Conservation (phyloP, 805 yeast genomes). For the Wickerhamia fluorescens region DNA sequence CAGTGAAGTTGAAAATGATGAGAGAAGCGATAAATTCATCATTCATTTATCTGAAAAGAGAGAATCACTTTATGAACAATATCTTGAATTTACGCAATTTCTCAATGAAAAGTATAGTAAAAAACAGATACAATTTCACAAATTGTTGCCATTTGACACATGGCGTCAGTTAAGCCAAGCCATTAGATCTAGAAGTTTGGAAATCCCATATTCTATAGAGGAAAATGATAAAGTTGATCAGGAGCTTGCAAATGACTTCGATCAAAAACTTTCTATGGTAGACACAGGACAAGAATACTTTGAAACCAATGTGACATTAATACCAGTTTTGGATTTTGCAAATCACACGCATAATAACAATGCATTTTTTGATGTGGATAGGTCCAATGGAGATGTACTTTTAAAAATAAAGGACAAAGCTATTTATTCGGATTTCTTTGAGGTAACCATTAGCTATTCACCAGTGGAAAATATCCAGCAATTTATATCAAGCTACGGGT, state of each 20-base stretch:
- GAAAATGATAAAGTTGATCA: slow-evolving; percentile 2
- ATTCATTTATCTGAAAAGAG: not conserved
- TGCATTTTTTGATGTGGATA: slow-evolving; percentile 57
- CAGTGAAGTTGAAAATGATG: not conserved
- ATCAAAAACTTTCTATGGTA: not conserved
- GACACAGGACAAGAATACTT: slow-evolving; percentile 26
- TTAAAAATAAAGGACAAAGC: slow-evolving; percentile 14
- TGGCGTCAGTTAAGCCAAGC: slow-evolving; percentile 35
- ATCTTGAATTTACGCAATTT: slow-evolving; percentile 5
- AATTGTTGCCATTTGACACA: slow-evolving; percentile 14
- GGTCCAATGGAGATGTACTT: slow-evolving; percentile 34
- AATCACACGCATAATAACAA: slow-evolving; percentile 49
- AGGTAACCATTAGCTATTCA: slow-evolving; percentile 20
- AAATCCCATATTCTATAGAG: slow-evolving; percentile 44
- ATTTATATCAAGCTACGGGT: slow-evolving; percentile 26
- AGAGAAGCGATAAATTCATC: not conserved
- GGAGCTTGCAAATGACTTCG: not conserved
- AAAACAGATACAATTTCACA: slow-evolving; percentile 3
- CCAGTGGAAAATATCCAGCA: slow-evolving; percentile 15
- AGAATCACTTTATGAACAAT: slow-evolving; percentile 6
- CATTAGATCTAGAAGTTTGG: slow-evolving; percentile 53
- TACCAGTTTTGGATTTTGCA: slow-evolving; percentile 62
- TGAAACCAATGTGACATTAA: slow-evolving; percentile 46
- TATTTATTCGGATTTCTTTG: slow-evolving; percentile 5
- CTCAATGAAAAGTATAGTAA: not conserved